These are phyloP conservation scores for Coemansia guatemalensis DNA, from an alignment of 192 early-diverging fungal genomes.

Conservation along the genomic window DNA sequence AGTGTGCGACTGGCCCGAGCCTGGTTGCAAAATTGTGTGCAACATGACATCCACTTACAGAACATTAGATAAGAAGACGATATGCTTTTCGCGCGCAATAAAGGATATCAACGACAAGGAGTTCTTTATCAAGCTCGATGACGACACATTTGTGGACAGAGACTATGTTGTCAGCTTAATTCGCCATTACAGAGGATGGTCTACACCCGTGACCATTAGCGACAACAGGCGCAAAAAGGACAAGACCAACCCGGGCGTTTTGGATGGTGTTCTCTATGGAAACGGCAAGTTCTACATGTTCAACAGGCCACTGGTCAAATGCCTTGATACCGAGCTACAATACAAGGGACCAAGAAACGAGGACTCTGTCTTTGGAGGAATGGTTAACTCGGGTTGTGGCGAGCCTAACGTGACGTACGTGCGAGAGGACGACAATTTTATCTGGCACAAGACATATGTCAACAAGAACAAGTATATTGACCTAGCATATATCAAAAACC, in stretches of 20 bases:
- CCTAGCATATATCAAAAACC: conserved; percentile 39
- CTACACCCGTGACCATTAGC: conserved; percentile 44
- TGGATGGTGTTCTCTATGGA: conserved; percentile 27
- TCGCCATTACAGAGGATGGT: conserved; percentile 11
- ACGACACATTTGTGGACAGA: conserved; percentile 46
- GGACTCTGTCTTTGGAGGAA: conserved; percentile 47
- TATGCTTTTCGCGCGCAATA: conserved; percentile 32
- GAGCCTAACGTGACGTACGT: conserved; percentile 26
- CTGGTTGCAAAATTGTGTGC: conserved; percentile 45
- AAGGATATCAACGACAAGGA: conserved; percentile 27
- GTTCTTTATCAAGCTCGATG: conserved; percentile 52
- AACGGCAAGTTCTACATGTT: conserved; percentile 55
- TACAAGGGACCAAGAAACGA: conserved; percentile 33
- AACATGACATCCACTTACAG: conserved; percentile 33
- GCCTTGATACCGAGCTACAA: conserved; percentile 22
- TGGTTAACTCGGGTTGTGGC: conserved; percentile 45
- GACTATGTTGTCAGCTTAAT: conserved; percentile 33
- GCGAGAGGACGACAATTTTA: conserved; percentile 36
- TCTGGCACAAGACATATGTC: conserved; percentile 45
- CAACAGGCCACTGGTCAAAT: conserved; percentile 29
- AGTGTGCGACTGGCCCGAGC: conserved; percentile 45
- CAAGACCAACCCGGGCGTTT: conserved; percentile 6
- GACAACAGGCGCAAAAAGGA: conserved; percentile 30
- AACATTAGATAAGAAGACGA: conserved; percentile 37
- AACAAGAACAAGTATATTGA: conserved; percentile 50